phyloP scores from a whole-genome alignment of 2,329 filamentous ascomycete species.

The Colletotrichum lupini region DNA sequence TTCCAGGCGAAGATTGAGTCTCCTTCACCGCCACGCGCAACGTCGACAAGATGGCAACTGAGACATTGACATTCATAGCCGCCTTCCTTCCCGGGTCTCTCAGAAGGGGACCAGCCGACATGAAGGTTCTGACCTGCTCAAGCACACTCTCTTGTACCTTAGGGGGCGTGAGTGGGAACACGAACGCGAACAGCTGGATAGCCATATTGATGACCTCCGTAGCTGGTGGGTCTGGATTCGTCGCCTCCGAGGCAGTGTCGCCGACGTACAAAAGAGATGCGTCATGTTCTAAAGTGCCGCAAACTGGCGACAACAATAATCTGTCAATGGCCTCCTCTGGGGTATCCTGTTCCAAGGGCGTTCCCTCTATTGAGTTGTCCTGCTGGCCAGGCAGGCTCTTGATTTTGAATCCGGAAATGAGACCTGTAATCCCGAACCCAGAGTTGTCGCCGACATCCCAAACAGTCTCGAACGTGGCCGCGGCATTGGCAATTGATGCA shows the following conservation, averaged over 20 bases:
- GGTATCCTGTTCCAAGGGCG: constrained; percentile 63
- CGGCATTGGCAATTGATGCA: constrained; percentile 89
- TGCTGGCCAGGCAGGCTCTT: constrained; percentile 77
- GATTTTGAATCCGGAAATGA: constrained; percentile 82
- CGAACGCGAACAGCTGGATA: constrained; percentile 91
- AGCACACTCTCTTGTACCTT: constrained; percentile 97
- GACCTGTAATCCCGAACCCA: constrained; percentile 90
- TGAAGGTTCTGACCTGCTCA: constrained; percentile 90
- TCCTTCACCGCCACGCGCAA: constrained; percentile 88
- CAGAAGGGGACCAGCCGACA: constrained; percentile 82
- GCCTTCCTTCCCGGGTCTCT: constrained; percentile 89
- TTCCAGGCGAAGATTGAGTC: constrained; percentile 76
- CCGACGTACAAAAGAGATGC: constrained; percentile 81
- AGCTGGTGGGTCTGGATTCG: constrained; percentile 78
- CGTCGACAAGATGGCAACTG: constrained; percentile 81
- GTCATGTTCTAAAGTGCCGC: constrained; percentile 88
- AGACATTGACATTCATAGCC: constrained; percentile 91
- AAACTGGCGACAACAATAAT: constrained; percentile 76
- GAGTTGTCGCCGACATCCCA: constrained; percentile 97
- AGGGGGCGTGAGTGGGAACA: constrained; percentile 86
- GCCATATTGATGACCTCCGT: constrained; percentile 96
- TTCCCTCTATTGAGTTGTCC: constrained; percentile 57
- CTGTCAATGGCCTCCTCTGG: constrained; percentile 74
- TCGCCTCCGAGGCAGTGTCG: constrained; percentile 54
- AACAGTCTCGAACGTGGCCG: constrained; percentile 89